phyloP scores from a whole-genome alignment of 1,284 basidiomycete species.

The Exsudoporus floridanus region DNA sequence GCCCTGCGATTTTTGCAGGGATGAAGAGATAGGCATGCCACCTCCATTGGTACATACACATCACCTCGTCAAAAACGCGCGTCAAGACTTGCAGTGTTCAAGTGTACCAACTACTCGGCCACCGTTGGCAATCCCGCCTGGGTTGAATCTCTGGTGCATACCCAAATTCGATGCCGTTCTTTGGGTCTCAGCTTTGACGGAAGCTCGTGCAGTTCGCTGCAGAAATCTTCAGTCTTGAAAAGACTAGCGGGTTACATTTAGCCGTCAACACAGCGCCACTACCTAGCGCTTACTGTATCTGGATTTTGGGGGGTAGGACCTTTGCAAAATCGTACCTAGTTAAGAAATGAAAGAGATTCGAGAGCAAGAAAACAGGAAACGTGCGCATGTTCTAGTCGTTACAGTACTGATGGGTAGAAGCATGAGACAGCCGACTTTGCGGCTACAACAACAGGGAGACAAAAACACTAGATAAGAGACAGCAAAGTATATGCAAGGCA shows the following conservation, averaged over 20 bases:
- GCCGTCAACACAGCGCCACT: slow-evolving; percentile 8
- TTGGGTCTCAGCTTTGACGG: slow-evolving; percentile 9
- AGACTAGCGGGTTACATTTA: slow-evolving; percentile 20
- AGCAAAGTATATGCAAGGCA: slow-evolving; percentile 28
- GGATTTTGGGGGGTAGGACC: slow-evolving; percentile 16
- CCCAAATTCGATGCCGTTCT: slow-evolving; percentile 9
- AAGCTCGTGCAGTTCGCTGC: slow-evolving; percentile 2
- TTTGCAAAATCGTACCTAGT: slow-evolving; percentile 14
- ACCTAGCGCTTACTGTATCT: slow-evolving; percentile 15
- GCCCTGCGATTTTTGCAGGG: slow-evolving; percentile 58
- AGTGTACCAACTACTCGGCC: slow-evolving; percentile 4
- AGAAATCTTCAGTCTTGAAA: slow-evolving; percentile 3
- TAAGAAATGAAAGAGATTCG: slow-evolving; percentile 30
- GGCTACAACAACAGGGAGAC: slow-evolving; percentile 23
- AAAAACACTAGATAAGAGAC: slow-evolving; percentile 22
- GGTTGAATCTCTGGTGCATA: slow-evolving; percentile 8
- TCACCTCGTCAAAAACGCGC: slow-evolving; percentile 4
- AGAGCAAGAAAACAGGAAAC: slow-evolving; percentile 35
- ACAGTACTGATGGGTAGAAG: slow-evolving; percentile 44
- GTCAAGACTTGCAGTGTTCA: slow-evolving; percentile 5
- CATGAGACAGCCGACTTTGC: slow-evolving; percentile 25
- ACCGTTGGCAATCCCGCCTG: neutral
- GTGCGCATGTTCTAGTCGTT: slow-evolving; percentile 67
- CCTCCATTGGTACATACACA: neutral
- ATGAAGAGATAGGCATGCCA: slow-evolving; percentile 53